A percentile compares a stretch with the other conserved stretches of the same genome.
Evolutionary conservation across 1,284 basidiomycete genomes (phyloP).

Genomic region (Apiotrichum mycotoxinovorans): DNA sequence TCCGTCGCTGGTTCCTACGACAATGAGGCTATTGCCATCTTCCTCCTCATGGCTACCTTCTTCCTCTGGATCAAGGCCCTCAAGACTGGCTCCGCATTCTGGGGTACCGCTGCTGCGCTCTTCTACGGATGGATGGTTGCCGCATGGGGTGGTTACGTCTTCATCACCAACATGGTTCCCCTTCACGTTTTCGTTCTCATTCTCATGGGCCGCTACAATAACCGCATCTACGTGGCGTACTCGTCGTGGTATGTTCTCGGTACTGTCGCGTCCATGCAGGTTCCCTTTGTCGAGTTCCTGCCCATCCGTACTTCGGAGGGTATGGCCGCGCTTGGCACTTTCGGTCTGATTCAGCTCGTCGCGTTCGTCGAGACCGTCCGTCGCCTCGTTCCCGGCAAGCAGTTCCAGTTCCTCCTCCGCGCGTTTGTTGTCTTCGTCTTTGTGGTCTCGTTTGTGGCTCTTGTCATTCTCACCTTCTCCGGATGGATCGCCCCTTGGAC

Average conservation of each 20-base stretch:
- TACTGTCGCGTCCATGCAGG: conserved; percentile 96
- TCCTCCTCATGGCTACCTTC: conserved; percentile 99
- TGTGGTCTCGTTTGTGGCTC: conserved; percentile 66
- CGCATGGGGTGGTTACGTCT: conserved; percentile 99
- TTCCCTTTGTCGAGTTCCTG: conserved; percentile 98
- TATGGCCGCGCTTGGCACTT: conserved; percentile 97
- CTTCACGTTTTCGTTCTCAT: conserved; percentile 89
- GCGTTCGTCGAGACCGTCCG: conserved; percentile 89
- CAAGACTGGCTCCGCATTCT: conserved; percentile 89
- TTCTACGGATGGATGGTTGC: conserved; percentile 99
- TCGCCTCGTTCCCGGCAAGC: conserved; percentile 83
- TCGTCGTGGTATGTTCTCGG: conserved; percentile 98
- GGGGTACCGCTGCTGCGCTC: conserved; percentile 81
- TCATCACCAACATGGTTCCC: conserved; percentile 99
- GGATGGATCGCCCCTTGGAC: conserved; percentile 99
- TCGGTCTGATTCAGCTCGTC: conserved; percentile 93
- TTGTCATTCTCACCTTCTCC: conserved; percentile 80
- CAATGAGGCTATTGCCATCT: conserved; percentile 99
- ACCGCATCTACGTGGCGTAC: conserved; percentile 89
- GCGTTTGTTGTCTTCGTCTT: conserved; percentile 67
- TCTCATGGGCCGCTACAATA: conserved; percentile 94
- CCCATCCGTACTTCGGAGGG: conserved; percentile 97
- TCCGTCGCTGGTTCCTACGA: conserved; percentile 99
- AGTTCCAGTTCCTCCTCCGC: conserved; percentile 81
- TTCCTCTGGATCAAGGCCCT: conserved; percentile 96